Base-by-base conservation (phyloP, 2,329 filamentous ascomycete genomes). In the Teratosphaeria nubilosa region DNA sequence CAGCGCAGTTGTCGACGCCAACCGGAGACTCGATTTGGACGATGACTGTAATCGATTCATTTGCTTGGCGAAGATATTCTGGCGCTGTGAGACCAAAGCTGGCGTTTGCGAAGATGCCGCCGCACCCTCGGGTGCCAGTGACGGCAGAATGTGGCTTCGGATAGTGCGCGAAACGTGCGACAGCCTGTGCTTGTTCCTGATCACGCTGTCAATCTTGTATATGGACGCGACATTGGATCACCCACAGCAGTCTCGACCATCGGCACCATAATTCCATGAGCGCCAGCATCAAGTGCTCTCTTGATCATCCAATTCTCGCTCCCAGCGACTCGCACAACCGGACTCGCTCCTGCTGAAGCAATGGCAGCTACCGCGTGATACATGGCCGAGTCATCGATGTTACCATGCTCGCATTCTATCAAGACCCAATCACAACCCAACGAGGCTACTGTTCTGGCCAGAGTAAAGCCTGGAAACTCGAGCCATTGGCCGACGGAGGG, bases 251-350 rank as follows among this genome's bases (percentile, higher is more conserved):
- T 54, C 9, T 54, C 53, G 30, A 30, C 27, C 53, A 54, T 54
- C 5, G 53, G 53, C 32, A 54, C 80, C 30, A 83, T 72, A 37
- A 85, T 76, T 32, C 81, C 82, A 66, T 85, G 82, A 7, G 82
- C 82, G 41, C 82, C 82, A 51, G 80, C 72, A 63, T 85, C 82
- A 41, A 85, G 75, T 11, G 82, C 82, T 55, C 82, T 73, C 67
- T 85, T 84, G 59, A 84, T 80, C 80, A 83, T 82, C 81, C 80
- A 84, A 53, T 78, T 75, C 70, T 84, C 80, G 58, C 82, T 82
- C 27, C 79, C 80, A 14, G 80, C 75, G 50, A 84, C 78, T 10
- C 65, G 70, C 22, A 78, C 75, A 13, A 78, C 62, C 5, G 76
- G 76, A 41, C 71, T 74, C 25, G 77, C 73, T 13, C 74, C 74